Base-by-base conservation (phyloP, 805 yeast species). In the Yarrowia sp. region DNA sequence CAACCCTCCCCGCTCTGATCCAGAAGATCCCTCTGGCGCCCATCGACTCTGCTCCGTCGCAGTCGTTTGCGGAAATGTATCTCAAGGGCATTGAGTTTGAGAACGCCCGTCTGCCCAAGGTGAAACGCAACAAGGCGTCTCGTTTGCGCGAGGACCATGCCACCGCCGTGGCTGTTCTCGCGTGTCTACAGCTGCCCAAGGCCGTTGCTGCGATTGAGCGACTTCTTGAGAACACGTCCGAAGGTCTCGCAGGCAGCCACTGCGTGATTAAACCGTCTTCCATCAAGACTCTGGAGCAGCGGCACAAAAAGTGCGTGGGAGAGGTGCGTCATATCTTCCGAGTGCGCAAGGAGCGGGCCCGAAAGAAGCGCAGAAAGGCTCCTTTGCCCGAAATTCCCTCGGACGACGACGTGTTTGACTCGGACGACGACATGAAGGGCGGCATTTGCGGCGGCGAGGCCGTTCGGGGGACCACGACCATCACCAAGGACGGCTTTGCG, bases 21-120 rank as follows among this genome's bases (percentile, higher is more conserved):
- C 66, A 46, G 17, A 61, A 61, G 38, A 47, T 38, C 12, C 55
- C 55, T 8, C 55, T 46, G 8, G 66, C 66, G 2, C 55, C 55
- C 13, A 13, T 47, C 13, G 55, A 61, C 24, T 24, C 44, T 1
- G 46, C 66, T 0, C 53, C 66, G 3, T 61, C 66, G 8, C 43
- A 46, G 38, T 38, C 43, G 42, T 61, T 61, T 61, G 66, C 66
- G 2, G 66, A 61, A 47, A 46, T 46, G 53, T 61, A 46, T 9
- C 38, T 61, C 15, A 36, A 39, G 44, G 66, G 46, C n/a, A 61
- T 61, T 39, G 66, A 61, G 46, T 61, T 61, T 61, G 66, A 61
- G 9, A 61, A 47, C n/a, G 15, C 42, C 2, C 44, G 55, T 3
- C 30, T 39, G 6, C 55, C 53, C 44, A 44, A 46, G 17, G 66